phyloP scores from a whole-genome alignment of 768 basidiomycete genomes.

The Hygrophorus pudorinus region DNA sequence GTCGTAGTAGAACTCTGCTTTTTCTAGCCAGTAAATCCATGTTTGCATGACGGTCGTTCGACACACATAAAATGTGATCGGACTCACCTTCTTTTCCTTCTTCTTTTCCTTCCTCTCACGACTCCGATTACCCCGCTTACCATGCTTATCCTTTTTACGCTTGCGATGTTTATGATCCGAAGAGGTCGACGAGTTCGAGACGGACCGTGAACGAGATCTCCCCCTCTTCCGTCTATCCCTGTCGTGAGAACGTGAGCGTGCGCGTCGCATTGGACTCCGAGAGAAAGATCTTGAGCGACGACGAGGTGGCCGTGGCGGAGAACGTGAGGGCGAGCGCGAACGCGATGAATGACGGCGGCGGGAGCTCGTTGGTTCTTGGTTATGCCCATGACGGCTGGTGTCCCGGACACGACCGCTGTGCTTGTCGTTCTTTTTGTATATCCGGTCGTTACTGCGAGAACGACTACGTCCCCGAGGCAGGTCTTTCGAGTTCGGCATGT shows the following conservation, averaged over 20 bases:
- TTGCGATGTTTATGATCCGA: slow-evolving; percentile 28
- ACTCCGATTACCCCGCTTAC: slow-evolving; percentile 38
- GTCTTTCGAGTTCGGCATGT: background rate
- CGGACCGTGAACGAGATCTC: slow-evolving; percentile 24
- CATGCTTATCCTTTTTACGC: slow-evolving; percentile 32
- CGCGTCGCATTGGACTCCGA: slow-evolving; percentile 5
- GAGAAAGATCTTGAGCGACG: slow-evolving; percentile 6
- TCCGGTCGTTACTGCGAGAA: background rate
- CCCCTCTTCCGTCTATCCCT: slow-evolving; percentile 19
- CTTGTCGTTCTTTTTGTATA: background rate
- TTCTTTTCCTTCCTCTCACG: slow-evolving; percentile 41
- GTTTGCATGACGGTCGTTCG: background rate
- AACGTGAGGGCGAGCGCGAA: slow-evolving; percentile 2
- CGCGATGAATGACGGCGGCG: slow-evolving; percentile 4
- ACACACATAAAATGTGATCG: slow-evolving; percentile 24
- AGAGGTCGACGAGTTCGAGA: slow-evolving; percentile 33
- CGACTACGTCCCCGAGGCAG: background rate
- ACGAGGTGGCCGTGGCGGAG: background rate
- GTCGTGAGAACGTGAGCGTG: slow-evolving; percentile 19
- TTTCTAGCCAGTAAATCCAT: slow-evolving; percentile 23
- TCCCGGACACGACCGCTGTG: background rate
- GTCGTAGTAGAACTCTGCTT: slow-evolving; percentile 46
- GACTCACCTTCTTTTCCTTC: slow-evolving; percentile 65
- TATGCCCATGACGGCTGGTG: background rate
- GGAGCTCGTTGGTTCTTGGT: background rate